A percentile compares a stretch with the other conserved stretches of the same genome.
phyloP scores from a whole-genome alignment of 345 rosid genomes.

The Euclidium syriacum region DNA sequence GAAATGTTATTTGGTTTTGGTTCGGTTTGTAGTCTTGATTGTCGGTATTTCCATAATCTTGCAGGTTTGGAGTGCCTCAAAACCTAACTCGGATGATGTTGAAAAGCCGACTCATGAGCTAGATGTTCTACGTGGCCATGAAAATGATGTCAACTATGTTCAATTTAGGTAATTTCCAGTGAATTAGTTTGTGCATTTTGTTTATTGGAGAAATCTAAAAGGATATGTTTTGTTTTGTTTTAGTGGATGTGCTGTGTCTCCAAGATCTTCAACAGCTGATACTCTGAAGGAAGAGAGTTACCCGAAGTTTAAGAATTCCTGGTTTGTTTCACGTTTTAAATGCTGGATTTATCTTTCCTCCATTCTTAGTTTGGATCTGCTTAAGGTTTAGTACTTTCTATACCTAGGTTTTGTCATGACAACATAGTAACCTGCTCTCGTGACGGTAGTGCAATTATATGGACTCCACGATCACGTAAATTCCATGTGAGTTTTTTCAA shows the following conservation, averaged over 20 bases:
- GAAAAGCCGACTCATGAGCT: slow-evolving; percentile 88
- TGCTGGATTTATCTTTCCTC: slow-evolving; percentile 12
- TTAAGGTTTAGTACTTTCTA: slow-evolving; percentile 12
- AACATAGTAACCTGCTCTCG: slow-evolving; percentile 98
- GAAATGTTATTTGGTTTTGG: slow-evolving; percentile 9
- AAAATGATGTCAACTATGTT: slow-evolving; percentile 95
- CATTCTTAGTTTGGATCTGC: slow-evolving; percentile 1
- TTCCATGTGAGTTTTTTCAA: slow-evolving; percentile 56
- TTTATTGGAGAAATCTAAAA: slow-evolving; percentile 9
- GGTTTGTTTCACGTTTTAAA: slow-evolving; percentile 41
- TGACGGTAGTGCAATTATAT: slow-evolving; percentile 99
- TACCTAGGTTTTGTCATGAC: slow-evolving; percentile 86
- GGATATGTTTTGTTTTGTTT: slow-evolving; percentile 20
- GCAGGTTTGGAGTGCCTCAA: slow-evolving; percentile 97
- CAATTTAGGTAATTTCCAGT: slow-evolving; percentile 68
- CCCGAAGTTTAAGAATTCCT: slow-evolving; percentile 86
- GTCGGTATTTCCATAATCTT: slow-evolving; percentile 30
- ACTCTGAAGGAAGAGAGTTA: slow-evolving; percentile 73
- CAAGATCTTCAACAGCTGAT: slow-evolving; percentile 70
- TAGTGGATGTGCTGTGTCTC: slow-evolving; percentile 89
- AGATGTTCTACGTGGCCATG: slow-evolving; percentile 89
- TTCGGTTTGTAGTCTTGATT: slow-evolving; percentile 13
- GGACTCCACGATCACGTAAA: slow-evolving; percentile 91
- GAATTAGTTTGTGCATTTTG: slow-evolving; percentile 18
- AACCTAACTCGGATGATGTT: slow-evolving; percentile 50